phyloP scores from a whole-genome alignment of 176 grass and related monocot genomes.

The Rhipidocladum racemiflorum region DNA sequence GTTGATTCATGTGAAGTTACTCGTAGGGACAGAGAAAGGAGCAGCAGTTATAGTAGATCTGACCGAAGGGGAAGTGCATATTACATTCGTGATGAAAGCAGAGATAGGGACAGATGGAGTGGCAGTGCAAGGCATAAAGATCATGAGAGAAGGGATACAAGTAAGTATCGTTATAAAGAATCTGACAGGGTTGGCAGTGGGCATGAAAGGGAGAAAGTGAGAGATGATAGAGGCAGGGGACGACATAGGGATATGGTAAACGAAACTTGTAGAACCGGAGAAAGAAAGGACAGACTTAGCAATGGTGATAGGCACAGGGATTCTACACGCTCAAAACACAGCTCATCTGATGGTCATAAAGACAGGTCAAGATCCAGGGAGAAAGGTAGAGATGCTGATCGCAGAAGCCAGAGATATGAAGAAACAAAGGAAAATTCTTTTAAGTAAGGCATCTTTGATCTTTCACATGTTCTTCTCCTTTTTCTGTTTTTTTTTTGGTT shows the following conservation, averaged over 20 bases:
- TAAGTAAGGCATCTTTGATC: slow-evolving; percentile 58
- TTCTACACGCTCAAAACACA: slow-evolving; percentile 43
- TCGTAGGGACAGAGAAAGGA: slow-evolving; percentile 54
- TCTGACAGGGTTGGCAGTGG: slow-evolving; percentile 36
- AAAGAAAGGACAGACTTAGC: slow-evolving; percentile 42
- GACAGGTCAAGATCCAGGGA: slow-evolving; percentile 39
- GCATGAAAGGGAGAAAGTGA: slow-evolving; percentile 39
- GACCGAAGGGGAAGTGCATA: slow-evolving; percentile 37
- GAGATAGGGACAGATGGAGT: slow-evolving; percentile 52
- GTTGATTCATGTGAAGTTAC: slow-evolving; percentile 34
- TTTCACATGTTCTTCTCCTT: neutral
- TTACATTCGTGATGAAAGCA: slow-evolving; percentile 31
- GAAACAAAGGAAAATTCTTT: slow-evolving; percentile 50
- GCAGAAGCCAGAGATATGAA: slow-evolving; percentile 34
- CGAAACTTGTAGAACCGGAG: slow-evolving; percentile 34
- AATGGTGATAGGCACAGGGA: slow-evolving; percentile 44
- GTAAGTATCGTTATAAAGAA: slow-evolving; percentile 49
- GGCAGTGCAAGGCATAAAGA: slow-evolving; percentile 56
- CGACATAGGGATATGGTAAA: slow-evolving; percentile 37
- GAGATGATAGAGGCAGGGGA: slow-evolving; percentile 47
- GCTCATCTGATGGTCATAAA: slow-evolving; percentile 42
- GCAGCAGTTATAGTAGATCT: slow-evolving; percentile 52
- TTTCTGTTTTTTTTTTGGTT: neutral
- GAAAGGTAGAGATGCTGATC: slow-evolving; percentile 38
- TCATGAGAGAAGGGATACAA: slow-evolving; percentile 41